Percentiles rank a stretch among this genome's conserved stretches.
Conservation (phyloP, 2,329 filamentous ascomycete species). For the Fusarium burgessii region DNA sequence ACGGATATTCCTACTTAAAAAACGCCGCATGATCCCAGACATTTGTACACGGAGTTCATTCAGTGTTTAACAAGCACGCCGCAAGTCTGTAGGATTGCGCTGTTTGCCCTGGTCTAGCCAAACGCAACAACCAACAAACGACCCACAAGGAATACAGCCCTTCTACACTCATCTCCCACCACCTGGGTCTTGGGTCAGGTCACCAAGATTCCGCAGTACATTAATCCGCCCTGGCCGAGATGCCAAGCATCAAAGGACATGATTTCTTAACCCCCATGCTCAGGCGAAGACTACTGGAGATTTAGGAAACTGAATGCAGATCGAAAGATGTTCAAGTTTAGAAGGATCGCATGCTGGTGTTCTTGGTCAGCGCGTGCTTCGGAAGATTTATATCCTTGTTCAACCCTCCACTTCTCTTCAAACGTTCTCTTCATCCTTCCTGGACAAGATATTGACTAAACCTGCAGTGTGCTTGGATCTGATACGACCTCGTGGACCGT, state of each 20-base stretch:
- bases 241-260: neutral
- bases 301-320: neutral
- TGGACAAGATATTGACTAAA: neutral
- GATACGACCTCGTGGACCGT: neutral
- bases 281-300: neutral
- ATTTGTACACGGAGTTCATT: neutral
- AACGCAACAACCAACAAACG: slow-evolving; percentile 35
- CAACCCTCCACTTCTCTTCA: slow-evolving; percentile 22
- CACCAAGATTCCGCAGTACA: neutral
- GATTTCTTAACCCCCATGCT: neutral
- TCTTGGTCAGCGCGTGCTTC: slow-evolving; percentile 13
- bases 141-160: slow-evolving; percentile 26
- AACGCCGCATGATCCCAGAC: neutral
- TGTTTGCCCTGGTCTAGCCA: slow-evolving; percentile 24
- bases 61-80: slow-evolving; percentile 37
- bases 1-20: neutral
- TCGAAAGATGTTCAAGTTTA: neutral
- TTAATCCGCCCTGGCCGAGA: neutral
- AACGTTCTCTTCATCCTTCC: slow-evolving; percentile 7
- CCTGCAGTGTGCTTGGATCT: neutral
- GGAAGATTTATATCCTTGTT: slow-evolving; percentile 23
- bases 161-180: slow-evolving; percentile 3
- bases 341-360: neutral
- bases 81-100: slow-evolving; percentile 25
- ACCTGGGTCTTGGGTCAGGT: neutral